phyloP scores from a whole-genome alignment of 345 rosid genomes.

The Moringa oleifera region DNA sequence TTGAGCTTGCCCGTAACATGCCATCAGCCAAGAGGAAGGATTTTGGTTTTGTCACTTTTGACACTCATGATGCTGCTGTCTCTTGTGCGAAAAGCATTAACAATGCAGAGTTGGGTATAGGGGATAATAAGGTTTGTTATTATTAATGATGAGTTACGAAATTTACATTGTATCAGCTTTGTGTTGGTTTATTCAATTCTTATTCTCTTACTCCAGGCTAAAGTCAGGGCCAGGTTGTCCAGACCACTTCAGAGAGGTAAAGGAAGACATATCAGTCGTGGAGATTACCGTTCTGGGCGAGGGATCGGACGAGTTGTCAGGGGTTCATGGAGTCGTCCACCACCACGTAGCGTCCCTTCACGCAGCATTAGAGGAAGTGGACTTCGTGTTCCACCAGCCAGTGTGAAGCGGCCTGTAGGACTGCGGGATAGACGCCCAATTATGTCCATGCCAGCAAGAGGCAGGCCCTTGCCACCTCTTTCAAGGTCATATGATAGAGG shows the following conservation, averaged over 20 bases:
- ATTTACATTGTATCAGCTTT: background rate
- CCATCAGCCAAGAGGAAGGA: constrained; percentile 96
- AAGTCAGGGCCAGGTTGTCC: constrained; percentile 94
- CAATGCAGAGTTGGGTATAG: constrained; percentile 84
- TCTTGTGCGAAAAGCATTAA: constrained; percentile 86
- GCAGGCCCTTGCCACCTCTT: constrained; percentile 65
- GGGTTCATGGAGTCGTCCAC: constrained; percentile 62
- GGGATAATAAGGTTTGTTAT: constrained; percentile 61
- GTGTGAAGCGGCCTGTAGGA: constrained; percentile 48
- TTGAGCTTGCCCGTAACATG: constrained; percentile 98
- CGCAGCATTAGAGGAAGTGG: constrained; percentile 43
- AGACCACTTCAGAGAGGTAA: constrained; percentile 89
- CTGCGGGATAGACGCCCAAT: constrained; percentile 71
- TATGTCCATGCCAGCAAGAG: constrained; percentile 62
- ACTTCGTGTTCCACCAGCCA: constrained; percentile 48
- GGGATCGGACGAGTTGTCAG: constrained; percentile 54
- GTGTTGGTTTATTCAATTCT: background rate
- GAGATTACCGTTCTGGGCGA: constrained; percentile 57
- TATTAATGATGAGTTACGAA: constrained; percentile 1
- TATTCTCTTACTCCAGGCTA: constrained; percentile 45
- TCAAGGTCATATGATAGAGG: constrained; percentile 82
- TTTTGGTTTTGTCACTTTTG: constrained; percentile 96
- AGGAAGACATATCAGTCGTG: constrained; percentile 50
- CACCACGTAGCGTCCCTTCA: constrained; percentile 41
- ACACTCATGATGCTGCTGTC: constrained; percentile 89